These are phyloP conservation scores for Magnusiomyces tetraspermus DNA, from an alignment of 1,139 yeast species.

Conservation along the genomic window DNA sequence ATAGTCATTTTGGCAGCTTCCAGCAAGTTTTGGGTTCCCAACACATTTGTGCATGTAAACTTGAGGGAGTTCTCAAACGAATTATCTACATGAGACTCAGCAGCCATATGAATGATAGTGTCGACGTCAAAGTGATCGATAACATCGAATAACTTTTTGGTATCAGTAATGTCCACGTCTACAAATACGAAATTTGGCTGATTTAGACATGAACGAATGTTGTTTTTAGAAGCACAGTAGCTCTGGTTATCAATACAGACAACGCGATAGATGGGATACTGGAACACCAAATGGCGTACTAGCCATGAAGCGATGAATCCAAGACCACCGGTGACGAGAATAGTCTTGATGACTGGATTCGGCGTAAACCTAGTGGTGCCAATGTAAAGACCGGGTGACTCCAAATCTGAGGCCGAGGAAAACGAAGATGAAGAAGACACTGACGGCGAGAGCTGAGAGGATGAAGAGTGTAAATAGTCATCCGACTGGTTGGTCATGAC, in stretches of 20 bases:
- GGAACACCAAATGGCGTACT: conserved; percentile 34
- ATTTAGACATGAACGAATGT: conserved; percentile 22
- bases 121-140: conserved; percentile 28
- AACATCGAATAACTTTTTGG: conserved; percentile 21
- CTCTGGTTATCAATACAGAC: conserved; percentile 43
- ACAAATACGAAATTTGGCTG: conserved; percentile 29
- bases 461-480: not conserved
- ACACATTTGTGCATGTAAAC: conserved; percentile 42
- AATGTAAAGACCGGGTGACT: not conserved
- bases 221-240: conserved; percentile 28
- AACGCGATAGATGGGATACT: conserved; percentile 37
- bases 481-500: too few species aligned
- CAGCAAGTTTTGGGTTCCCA: conserved; percentile 43
- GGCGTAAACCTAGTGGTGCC: conserved; percentile 19
- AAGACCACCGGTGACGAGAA: conserved; percentile 50
- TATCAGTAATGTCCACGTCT: conserved; percentile 36
- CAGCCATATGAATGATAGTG: conserved; percentile 46
- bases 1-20: conserved; percentile 34
- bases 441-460: not conserved
- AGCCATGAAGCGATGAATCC: conserved; percentile 52
- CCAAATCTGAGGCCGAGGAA: not conserved
- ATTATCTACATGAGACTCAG: conserved; percentile 49
- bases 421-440: not conserved
- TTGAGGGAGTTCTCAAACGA: conserved; percentile 42
- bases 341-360: conserved; percentile 20